Conservation (phyloP, 2,329 filamentous ascomycete species). For the Pestalotiopsis sp. region DNA sequence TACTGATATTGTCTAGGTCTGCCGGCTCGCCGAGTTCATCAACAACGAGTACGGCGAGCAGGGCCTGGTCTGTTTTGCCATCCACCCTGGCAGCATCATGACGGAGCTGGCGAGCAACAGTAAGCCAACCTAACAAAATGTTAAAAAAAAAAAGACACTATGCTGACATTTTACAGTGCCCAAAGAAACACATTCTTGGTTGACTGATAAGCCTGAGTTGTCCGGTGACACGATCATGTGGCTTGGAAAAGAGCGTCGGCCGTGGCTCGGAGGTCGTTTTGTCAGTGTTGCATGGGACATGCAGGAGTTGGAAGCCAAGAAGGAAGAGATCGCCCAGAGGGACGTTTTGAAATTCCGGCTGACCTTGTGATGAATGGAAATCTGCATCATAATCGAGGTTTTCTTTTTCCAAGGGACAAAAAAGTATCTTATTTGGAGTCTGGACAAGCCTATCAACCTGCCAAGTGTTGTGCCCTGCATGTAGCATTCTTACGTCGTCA, state of each 20-base stretch:
- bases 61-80: constrained; percentile 40
- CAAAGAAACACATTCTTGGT: constrained; percentile 19
- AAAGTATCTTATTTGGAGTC: too few species aligned
- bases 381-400: background rate
- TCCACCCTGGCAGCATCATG: constrained; percentile 49
- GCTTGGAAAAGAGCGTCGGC: constrained; percentile 19
- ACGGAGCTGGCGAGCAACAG: constrained; percentile 41
- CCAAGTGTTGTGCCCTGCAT: too few species aligned
- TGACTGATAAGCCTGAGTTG: constrained; percentile 27
- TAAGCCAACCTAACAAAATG: constrained; percentile 20
- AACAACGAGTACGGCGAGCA: constrained; percentile 43
- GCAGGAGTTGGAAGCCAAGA: constrained; percentile 27
- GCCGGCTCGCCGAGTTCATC: constrained; percentile 46
- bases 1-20: background rate
- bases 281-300: constrained; percentile 29
- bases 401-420: too few species aligned
- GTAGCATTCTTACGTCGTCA: too few species aligned
- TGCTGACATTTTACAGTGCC: constrained; percentile 19
- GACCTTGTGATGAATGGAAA: background rate
- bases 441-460: too few species aligned
- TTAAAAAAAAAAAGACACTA: too few species aligned
- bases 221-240: constrained; percentile 23
- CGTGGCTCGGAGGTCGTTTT: constrained; percentile 27
- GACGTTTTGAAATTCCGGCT: constrained; percentile 28
- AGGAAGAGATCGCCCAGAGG: constrained; percentile 24